Conservation (phyloP, 2,329 filamentous ascomycete genomes). For the Cladophialophora psammophila region DNA sequence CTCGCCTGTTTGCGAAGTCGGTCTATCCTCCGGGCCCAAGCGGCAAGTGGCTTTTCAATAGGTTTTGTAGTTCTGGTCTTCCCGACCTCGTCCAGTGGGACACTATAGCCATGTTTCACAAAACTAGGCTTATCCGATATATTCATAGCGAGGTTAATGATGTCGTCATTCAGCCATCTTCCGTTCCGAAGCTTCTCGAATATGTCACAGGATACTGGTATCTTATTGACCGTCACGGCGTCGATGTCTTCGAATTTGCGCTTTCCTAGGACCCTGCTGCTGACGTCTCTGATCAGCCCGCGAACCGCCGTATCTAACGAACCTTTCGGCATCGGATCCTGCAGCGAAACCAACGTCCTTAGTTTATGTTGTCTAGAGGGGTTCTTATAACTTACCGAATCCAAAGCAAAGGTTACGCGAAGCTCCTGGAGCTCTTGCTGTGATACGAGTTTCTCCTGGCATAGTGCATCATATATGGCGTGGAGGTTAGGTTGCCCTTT, state of each 20-base stretch:
- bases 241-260: background rate
- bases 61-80: constrained; percentile 34
- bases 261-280: constrained; percentile 12
- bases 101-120: constrained; percentile 37
- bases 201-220: constrained; percentile 36
- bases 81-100: constrained; percentile 38
- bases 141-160: constrained; percentile 39
- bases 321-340: constrained; percentile 9
- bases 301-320: constrained; percentile 1
- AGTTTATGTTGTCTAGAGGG: background rate
- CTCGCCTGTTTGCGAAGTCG: background rate
- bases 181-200: constrained; percentile 37
- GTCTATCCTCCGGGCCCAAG: constrained; percentile 6
- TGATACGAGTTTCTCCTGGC: constrained; percentile 31
- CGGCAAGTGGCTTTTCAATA: constrained; percentile 22
- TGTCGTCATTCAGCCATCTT: constrained; percentile 39
- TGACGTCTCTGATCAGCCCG: constrained; percentile 10
- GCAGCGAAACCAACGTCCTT: background rate
- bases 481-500: no score
- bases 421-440: constrained; percentile 31
- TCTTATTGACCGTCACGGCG: constrained; percentile 3
- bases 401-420: constrained; percentile 21
- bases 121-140: constrained; percentile 40
- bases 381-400: constrained; percentile 27
- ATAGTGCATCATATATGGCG: no score